Evolutionary conservation across 2,329 filamentous ascomycete species (phyloP).

Genomic region (Fusarium temperatum): DNA sequence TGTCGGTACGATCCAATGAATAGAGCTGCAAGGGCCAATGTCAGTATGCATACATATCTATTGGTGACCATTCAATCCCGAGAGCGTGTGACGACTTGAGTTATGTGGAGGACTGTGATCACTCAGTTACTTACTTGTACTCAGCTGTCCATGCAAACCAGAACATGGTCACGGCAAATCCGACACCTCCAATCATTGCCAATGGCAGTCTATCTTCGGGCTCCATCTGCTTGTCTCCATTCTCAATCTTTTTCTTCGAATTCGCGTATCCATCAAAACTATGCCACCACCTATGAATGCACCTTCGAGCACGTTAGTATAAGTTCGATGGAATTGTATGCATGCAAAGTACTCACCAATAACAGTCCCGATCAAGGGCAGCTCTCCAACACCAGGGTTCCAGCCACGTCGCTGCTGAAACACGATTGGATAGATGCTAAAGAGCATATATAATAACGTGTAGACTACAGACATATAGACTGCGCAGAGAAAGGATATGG

Average conservation of each 20-base stretch:
- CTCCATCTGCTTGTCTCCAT: conserved; percentile 17
- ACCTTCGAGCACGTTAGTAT: background rate
- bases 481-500: conserved; percentile 81
- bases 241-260: conserved; percentile 11
- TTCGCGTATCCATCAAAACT: conserved; percentile 27
- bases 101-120: no score
- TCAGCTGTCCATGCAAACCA: conserved; percentile 37
- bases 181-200: conserved; percentile 33
- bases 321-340: no score
- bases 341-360: background rate
- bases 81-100: background rate
- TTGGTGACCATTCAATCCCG: background rate
- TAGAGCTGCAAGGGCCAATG: background rate
- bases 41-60: background rate
- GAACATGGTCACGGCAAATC: conserved; percentile 33
- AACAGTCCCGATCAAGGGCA: conserved; percentile 34
- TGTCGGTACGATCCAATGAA: conserved; percentile 34
- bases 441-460: conserved; percentile 76
- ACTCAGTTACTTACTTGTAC: conserved; percentile 8
- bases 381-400: conserved; percentile 28
- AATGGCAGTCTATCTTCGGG: conserved; percentile 30
- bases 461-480: conserved; percentile 85
- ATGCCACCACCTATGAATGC: conserved; percentile 22
- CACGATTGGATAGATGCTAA: conserved; percentile 71
- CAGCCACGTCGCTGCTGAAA: conserved; percentile 60